Base-by-base conservation (phyloP, 768 basidiomycete genomes). In the Mycena sanguinolenta region DNA sequence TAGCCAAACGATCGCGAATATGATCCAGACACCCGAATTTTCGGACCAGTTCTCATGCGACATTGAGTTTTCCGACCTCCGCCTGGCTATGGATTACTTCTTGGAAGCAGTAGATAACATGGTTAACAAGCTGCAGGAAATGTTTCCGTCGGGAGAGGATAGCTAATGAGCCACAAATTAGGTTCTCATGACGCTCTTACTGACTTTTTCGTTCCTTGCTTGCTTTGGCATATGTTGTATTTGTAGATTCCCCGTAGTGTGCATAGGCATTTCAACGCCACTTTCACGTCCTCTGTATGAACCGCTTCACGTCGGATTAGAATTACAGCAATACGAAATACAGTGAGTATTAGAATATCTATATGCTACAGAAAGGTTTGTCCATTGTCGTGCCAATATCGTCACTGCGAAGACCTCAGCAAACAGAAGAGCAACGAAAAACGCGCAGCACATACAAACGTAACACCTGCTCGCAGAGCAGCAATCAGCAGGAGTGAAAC, bases 71-170 rank as follows among this genome's bases (percentile, higher is more conserved):
- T 25, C 28, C 4, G 0, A 17, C 1, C 67, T 73, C 21, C 55
- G 62, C 4, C 2, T 10, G n/a, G n/a, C n/a, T n/a, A n/a, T n/a
- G n/a, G n/a, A n/a, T n/a, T n/a, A n/a, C n/a, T n/a, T n/a, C n/a
- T n/a, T 34, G 32, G 32, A 10, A 10, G 10, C 4, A 34, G 32
- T n/a, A 10, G 60, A 67, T 36, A 21, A 14, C 6, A 67, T 67
- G 68, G 65, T 73, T 21, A n/a, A 21, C n/a, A 61, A 67, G 52
- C 61, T 73, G 55, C 64, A 69, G 53, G 65, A 46, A 7, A 73
- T 73, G 57, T 70, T 73, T 53, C 67, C 63, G 14, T 12, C 39
- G 27, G n/a, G n/a, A n/a, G n/a, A n/a, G n/a, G n/a, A n/a, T n/a
- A n/a, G n/a, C n/a, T n/a, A n/a, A n/a, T n/a, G n/a, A n/a, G n/a